Conservation (phyloP, 768 basidiomycete species). For the Phanerochaete sordida region DNA sequence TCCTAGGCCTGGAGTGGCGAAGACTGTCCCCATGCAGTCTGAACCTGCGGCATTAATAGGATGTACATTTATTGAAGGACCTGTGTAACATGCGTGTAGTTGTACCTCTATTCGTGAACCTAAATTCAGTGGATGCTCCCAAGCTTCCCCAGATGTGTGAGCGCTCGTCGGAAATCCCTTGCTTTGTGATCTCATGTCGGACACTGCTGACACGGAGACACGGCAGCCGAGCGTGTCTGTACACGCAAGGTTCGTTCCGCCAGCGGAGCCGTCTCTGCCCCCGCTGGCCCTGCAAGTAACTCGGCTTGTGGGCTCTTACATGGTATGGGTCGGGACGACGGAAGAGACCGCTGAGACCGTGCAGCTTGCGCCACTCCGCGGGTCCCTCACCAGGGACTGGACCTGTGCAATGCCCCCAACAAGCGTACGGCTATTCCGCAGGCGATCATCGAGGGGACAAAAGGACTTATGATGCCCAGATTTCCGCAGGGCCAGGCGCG, state of each 20-base stretch:
- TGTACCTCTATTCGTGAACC: neutral
- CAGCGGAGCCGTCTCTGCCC: slow-evolving; percentile 49
- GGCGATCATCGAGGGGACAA: neutral
- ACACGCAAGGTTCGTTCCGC: slow-evolving; percentile 44
- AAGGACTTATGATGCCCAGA: slow-evolving; percentile 6
- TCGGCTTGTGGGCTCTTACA: slow-evolving; percentile 65
- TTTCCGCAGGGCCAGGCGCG: slow-evolving; percentile 29
- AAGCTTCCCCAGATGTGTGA: too few species aligned
- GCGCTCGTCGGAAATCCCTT: neutral
- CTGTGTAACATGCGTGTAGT: neutral
- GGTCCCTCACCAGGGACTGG: slow-evolving; percentile 71
- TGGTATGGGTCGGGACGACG: slow-evolving; percentile 78
- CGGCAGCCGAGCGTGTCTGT: slow-evolving; percentile 25
- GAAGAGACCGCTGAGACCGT: slow-evolving; percentile 41
- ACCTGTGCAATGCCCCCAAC: slow-evolving; percentile 74
- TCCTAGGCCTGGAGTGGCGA: too few species aligned
- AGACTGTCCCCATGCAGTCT: too few species aligned
- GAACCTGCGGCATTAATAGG: too few species aligned
- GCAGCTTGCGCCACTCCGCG: slow-evolving; percentile 46
- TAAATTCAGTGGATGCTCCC: too few species aligned
- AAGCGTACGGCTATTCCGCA: slow-evolving; percentile 22
- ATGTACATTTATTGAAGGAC: neutral
- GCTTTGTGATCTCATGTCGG: neutral
- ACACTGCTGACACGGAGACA: neutral
- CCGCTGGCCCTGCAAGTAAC: slow-evolving; percentile 66